A percentile compares a stretch with the other conserved stretches of the same genome.
Evolutionary conservation across 2,329 filamentous ascomycete genomes (phyloP).

Genomic region (Trichoderma gracile): DNA sequence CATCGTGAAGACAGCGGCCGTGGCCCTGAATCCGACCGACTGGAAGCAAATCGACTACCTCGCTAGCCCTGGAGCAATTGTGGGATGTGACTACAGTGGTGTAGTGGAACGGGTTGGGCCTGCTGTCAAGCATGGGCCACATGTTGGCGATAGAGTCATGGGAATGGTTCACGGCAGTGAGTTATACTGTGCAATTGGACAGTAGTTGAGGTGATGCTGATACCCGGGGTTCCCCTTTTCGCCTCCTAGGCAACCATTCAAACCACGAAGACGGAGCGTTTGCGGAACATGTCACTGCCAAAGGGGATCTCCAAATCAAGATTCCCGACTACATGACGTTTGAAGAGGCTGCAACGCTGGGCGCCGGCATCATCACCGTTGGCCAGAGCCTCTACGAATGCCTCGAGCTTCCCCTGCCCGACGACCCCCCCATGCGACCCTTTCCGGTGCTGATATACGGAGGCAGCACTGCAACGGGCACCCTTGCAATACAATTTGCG

Average conservation of each 20-base stretch:
- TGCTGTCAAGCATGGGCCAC: constrained; percentile 44
- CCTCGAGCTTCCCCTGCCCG: constrained; percentile 50
- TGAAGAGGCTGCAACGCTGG: constrained; percentile 48
- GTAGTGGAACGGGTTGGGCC: constrained; percentile 49
- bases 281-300: constrained; percentile 43
- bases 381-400: constrained; percentile 46
- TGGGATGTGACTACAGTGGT: constrained; percentile 51
- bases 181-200: neutral
- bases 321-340: constrained; percentile 48
- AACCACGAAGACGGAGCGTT: constrained; percentile 48
- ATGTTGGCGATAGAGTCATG: constrained; percentile 50
- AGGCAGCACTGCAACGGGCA: constrained; percentile 56
- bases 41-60: constrained; percentile 37
- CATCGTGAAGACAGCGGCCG: constrained; percentile 38
- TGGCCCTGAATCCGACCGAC: constrained; percentile 41
- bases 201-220: neutral
- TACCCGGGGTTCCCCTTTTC: too few species aligned
- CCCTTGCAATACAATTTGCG: constrained; percentile 51
- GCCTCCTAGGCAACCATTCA: constrained; percentile 16
- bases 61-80: constrained; percentile 28
- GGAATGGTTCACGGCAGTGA: constrained; percentile 43
- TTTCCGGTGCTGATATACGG: constrained; percentile 48
- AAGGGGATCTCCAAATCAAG: constrained; percentile 45
- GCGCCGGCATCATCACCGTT: constrained; percentile 46
- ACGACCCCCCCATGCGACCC: constrained; percentile 38